Conservation (phyloP, 2,329 filamentous ascomycete species). For the Xylariaceae sp. region DNA sequence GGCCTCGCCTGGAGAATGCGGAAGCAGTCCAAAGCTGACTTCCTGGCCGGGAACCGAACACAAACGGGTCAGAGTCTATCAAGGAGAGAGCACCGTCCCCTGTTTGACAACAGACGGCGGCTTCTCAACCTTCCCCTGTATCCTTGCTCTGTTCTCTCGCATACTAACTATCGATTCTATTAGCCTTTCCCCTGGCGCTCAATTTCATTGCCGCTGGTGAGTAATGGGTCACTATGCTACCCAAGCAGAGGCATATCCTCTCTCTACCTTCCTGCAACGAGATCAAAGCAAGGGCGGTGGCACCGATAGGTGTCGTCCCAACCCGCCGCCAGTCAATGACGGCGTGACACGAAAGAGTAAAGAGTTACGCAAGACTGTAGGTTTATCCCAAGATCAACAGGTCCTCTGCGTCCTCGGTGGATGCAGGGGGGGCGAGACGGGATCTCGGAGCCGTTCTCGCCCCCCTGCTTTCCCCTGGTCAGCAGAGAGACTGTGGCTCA, state of each 20-base stretch:
- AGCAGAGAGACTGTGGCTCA: conserved; percentile 57
- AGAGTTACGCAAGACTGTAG: conserved; percentile 32
- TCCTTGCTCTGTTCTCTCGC: not conserved
- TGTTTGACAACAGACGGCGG: conserved; percentile 1
- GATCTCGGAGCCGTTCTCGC: too few species aligned
- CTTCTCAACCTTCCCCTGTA: conserved; percentile 12
- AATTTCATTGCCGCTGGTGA: conserved; percentile 92
- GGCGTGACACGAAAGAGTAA: too few species aligned
- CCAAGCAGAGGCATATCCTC: conserved; percentile 24
- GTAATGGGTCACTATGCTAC: conserved; percentile 43
- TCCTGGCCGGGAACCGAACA: conserved; percentile 71
- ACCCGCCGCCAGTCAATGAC: too few species aligned
- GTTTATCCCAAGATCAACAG: conserved; percentile 41
- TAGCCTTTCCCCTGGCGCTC: conserved; percentile 73
- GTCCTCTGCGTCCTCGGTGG: conserved; percentile 19
- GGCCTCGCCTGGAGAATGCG: conserved; percentile 53
- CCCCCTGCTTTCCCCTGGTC: conserved; percentile 1
- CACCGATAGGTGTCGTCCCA: too few species aligned
- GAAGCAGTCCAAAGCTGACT: conserved; percentile 63
- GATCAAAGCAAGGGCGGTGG: conserved; percentile 57
- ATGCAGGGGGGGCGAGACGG: not conserved
- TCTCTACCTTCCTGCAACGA: conserved; percentile 17
- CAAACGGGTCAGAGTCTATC: conserved; percentile 65
- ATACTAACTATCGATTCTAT: conserved; percentile 32
- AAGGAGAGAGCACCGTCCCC: conserved; percentile 10